phyloP scores from a whole-genome alignment of 805 yeast species.

The Maudiozyma pseudohumilis region DNA sequence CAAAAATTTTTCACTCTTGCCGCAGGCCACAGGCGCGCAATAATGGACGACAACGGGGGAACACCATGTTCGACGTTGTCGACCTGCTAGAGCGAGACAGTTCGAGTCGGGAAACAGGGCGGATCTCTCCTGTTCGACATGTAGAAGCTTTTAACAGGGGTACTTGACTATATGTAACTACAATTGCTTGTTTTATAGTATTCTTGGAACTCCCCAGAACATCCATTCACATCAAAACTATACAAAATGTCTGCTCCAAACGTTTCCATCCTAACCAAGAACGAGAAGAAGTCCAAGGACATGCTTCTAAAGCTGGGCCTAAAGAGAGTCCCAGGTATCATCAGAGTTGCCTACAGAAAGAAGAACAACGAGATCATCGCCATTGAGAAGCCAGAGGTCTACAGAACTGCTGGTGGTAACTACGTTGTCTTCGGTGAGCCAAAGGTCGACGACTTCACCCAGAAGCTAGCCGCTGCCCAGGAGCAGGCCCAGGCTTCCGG shows the following conservation, averaged over 20 bases:
- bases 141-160: too few relatives aligned
- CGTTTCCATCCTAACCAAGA: slow-evolving; percentile 64
- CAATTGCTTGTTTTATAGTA: too few relatives aligned
- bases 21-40: too few relatives aligned
- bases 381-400: slow-evolving; percentile 90
- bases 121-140: too few relatives aligned
- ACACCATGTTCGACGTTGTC: too few relatives aligned
- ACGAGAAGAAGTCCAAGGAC: slow-evolving; percentile 94
- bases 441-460: slow-evolving; percentile 86
- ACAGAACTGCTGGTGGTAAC: slow-evolving; percentile 85
- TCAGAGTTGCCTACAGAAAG: slow-evolving; percentile 92
- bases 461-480: slow-evolving; percentile 77
- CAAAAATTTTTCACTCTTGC: too few relatives aligned
- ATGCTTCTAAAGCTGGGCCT: slow-evolving; percentile 78
- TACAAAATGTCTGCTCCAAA: slow-evolving; percentile 22
- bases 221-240: neutral
- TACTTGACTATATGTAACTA: too few relatives aligned
- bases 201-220: too few relatives aligned
- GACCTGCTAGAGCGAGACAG: too few relatives aligned
- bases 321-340: slow-evolving; percentile 83
- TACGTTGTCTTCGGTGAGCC: slow-evolving; percentile 98
- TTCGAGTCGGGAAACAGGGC: too few relatives aligned
- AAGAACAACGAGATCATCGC: slow-evolving; percentile 86
- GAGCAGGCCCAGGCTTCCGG: slow-evolving; percentile 44
- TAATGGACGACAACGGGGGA: too few relatives aligned